Evolutionary conservation across 2,329 filamentous ascomycete species (phyloP).

Genomic region (Cercospora zeae-maydis): DNA sequence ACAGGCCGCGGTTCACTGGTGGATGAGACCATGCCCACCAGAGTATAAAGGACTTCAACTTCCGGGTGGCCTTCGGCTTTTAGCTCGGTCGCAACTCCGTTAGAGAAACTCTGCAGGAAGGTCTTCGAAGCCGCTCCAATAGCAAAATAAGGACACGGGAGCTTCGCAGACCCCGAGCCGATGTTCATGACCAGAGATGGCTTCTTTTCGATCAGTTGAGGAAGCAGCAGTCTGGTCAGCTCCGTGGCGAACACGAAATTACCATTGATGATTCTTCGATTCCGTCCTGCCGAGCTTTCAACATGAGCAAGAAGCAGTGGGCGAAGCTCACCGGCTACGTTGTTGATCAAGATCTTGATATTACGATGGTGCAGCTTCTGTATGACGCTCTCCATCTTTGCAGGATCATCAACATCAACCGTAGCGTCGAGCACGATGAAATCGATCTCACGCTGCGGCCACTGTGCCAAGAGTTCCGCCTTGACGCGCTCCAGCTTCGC

Average conservation of each 20-base stretch:
- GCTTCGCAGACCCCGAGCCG: constrained; percentile 36
- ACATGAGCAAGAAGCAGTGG: constrained; percentile 8
- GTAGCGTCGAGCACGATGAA: constrained; percentile 45
- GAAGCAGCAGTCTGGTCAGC: constrained; percentile 46
- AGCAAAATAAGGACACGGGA: constrained; percentile 50
- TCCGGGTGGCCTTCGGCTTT: constrained; percentile 33
- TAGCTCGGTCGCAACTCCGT: constrained; percentile 36
- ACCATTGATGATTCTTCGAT: constrained; percentile 37
- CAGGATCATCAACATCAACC: constrained; percentile 20
- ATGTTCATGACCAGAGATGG: constrained; percentile 43
- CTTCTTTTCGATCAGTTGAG: constrained; percentile 39
- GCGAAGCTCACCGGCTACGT: constrained; percentile 44
- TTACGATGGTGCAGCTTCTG: constrained; percentile 21
- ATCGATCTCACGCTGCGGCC: constrained; percentile 41
- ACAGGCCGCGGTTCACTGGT: constrained; percentile 18
- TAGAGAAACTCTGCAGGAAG: constrained; percentile 42
- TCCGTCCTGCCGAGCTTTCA: neutral
- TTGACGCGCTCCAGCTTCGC: constrained; percentile 45
- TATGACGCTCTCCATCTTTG: constrained; percentile 17
- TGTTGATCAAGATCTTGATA: constrained; percentile 55
- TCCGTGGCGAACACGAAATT: constrained; percentile 51
- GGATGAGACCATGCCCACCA: constrained; percentile 18
- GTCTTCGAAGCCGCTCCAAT: constrained; percentile 47
- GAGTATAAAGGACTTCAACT: constrained; percentile 36
- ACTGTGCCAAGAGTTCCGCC: constrained; percentile 38